Evolutionary conservation across 306 rosid species (phyloP), one percentile per base, ranked within the genome.

Genomic region (Oxytropis ochrocephala): DNA sequence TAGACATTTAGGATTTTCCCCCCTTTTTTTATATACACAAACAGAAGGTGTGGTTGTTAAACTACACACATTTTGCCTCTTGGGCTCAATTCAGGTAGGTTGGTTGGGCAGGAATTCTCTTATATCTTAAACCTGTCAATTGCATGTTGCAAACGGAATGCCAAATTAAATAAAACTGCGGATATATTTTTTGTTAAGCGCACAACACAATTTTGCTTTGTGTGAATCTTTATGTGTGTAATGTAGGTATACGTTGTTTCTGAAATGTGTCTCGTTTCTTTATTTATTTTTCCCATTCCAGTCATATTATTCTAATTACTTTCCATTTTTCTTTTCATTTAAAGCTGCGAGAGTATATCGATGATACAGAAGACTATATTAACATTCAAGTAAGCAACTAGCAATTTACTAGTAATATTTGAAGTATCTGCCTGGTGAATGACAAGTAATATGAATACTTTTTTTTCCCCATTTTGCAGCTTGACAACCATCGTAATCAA

Each of bases 361-460:
- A 92, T 64, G 96, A 92, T 76, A 92, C 97, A 1, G 97, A 92
- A 82, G 97, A 92, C 80, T 92, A 92, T 72, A 89, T 92, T 47
- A 92, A 92, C 66, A 92, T 89, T 61, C 97, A 92, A 94, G 97
- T 92, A 72, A 79, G 65, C 9, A 59, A 33, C 43, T 64, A 43
- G 35, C 47, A 64, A 46, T 30, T 69, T 56, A 30, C 8, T 47
- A 41, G 11, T 41, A 44, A 47, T 61, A 33, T 30, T 0, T 49
- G 3, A 6, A 16, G 33, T 16, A 39, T 64, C 16, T 29, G 61
- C 60, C 16, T 29, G 61, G 30, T 54, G 19, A 50, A 74, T 36
- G 49, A 27, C 50, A 35, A 49, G 48, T 36, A 47, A 74, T 55
- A 29, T 4, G 35, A 75, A 10, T 38, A 29, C 18, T 18, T 17